A percentile compares a stretch with the other conserved stretches of the same genome.
These are phyloP conservation scores for Leccinellum albellum DNA, from an alignment of 768 basidiomycete species.

Conservation along the genomic window DNA sequence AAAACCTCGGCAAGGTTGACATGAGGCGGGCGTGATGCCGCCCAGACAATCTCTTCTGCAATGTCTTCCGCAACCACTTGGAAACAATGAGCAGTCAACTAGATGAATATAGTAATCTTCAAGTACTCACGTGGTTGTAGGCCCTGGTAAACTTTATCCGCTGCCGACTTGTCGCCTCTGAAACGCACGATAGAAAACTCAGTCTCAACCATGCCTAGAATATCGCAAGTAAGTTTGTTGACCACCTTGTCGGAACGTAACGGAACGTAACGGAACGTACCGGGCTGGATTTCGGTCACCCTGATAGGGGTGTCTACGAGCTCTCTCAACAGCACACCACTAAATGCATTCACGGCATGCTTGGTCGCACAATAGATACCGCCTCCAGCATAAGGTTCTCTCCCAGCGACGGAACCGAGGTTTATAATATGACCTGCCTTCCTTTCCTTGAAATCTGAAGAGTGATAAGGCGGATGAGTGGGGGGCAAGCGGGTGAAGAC, in stretches of 20 bases:
- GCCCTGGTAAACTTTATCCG: constrained; percentile 89
- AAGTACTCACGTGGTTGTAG: constrained; percentile 69
- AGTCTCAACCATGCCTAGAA: constrained; percentile 77
- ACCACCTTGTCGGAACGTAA: constrained; percentile 1
- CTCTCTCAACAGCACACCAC: constrained; percentile 74
- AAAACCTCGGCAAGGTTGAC: constrained; percentile 85
- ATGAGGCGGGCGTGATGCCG: constrained; percentile 85
- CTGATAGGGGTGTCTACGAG: constrained; percentile 90
- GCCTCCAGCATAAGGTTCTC: constrained; percentile 86
- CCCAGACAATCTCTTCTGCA: constrained; percentile 98
- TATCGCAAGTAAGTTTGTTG: not conserved
- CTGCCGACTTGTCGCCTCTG: constrained; percentile 76
- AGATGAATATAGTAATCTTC: not conserved
- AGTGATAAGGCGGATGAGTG: constrained; percentile 8
- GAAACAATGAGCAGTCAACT: constrained; percentile 3
- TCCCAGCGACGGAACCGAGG: constrained; percentile 88
- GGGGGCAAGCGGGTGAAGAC: not conserved
- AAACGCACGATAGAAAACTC: constrained; percentile 91
- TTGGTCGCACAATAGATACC: constrained; percentile 93
- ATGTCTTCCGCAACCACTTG: constrained; percentile 81
- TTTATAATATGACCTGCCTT: constrained; percentile 90
- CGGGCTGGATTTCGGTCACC: constrained; percentile 93
- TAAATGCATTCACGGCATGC: constrained; percentile 83
- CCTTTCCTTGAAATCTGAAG: constrained; percentile 70
- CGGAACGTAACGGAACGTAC: constrained; percentile 34